A percentile compares a stretch with the other conserved stretches of the same genome.
These are phyloP conservation scores for Trichomonas vaginalis DNA, from an alignment of 208 protist species.

Conservation along the genomic window DNA sequence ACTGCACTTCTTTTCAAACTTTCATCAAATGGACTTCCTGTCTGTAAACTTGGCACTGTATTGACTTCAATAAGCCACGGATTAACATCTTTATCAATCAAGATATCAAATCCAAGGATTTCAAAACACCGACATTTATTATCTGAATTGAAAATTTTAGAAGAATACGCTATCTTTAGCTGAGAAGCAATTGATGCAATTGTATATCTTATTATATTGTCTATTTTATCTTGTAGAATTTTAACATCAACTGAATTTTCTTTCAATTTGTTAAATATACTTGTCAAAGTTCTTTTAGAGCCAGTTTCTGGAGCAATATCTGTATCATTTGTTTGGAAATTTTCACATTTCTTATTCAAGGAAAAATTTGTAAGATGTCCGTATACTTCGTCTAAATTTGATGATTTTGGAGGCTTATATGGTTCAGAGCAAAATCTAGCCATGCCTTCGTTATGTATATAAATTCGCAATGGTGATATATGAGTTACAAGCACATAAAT, in stretches of 20 bases:
- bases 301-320: neutral
- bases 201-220: neutral
- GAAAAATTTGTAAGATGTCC: slow-evolving; percentile 42
- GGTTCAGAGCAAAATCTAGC: slow-evolving; percentile 38
- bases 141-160: neutral
- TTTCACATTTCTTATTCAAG: slow-evolving; percentile 33
- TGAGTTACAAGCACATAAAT: slow-evolving; percentile 20
- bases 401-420: slow-evolving; percentile 24
- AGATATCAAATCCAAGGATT: slow-evolving; percentile 34
- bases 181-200: neutral
- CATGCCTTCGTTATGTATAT: slow-evolving; percentile 40
- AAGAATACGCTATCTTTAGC: neutral
- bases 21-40: slow-evolving; percentile 25
- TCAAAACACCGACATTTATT: slow-evolving; percentile 23
- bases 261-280: neutral
- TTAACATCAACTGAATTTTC: neutral
- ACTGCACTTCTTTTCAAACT: slow-evolving; percentile 24
- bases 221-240: neutral
- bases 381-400: slow-evolving; percentile 24
- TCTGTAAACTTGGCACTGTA: slow-evolving; percentile 23
- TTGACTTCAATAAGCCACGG: slow-evolving; percentile 37
- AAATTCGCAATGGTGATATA: slow-evolving; percentile 37
- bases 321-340: neutral
- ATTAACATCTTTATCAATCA: slow-evolving; percentile 22
- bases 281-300: neutral